Conservation (phyloP, 2,329 filamentous ascomycete species). For the Aspergillus novoparasiticus region DNA sequence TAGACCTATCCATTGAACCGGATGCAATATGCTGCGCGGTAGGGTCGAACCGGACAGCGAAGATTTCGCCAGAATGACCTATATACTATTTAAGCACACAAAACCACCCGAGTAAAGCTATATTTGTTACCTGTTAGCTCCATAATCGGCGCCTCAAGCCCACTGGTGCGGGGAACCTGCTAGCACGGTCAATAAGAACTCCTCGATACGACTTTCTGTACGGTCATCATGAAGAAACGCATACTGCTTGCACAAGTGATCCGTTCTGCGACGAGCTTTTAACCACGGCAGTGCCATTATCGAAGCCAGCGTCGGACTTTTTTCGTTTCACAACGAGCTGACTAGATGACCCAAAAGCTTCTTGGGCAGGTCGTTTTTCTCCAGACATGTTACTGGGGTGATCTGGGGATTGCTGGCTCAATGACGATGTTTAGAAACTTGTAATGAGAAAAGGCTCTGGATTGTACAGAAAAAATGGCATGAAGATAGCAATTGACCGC, state of each 20-base stretch:
- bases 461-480: not conserved
- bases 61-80: conserved; percentile 79
- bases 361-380: conserved; percentile 89
- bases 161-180: conserved; percentile 77
- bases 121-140: conserved; percentile 70
- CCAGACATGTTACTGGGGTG: conserved; percentile 66
- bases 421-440: conserved; percentile 1
- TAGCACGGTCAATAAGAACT: not conserved
- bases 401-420: conserved; percentile 1
- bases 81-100: conserved; percentile 8
- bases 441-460: conserved; percentile 5
- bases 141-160: conserved; percentile 88
- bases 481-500: conserved; percentile 1
- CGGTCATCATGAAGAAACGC: conserved; percentile 31
- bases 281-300: conserved; percentile 57
- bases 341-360: conserved; percentile 70
- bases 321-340: conserved; percentile 89
- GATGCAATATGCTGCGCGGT: conserved; percentile 88
- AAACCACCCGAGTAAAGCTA: no score
- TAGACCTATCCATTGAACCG: conserved; percentile 90
- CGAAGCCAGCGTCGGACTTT: conserved; percentile 66
- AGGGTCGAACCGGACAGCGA: conserved; percentile 85
- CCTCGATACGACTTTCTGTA: not conserved
- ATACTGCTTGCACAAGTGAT: conserved; percentile 67
- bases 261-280: conserved; percentile 62